Evolutionary conservation across 306 rosid genomes (phyloP).

Genomic region (Cicer yamashitae): DNA sequence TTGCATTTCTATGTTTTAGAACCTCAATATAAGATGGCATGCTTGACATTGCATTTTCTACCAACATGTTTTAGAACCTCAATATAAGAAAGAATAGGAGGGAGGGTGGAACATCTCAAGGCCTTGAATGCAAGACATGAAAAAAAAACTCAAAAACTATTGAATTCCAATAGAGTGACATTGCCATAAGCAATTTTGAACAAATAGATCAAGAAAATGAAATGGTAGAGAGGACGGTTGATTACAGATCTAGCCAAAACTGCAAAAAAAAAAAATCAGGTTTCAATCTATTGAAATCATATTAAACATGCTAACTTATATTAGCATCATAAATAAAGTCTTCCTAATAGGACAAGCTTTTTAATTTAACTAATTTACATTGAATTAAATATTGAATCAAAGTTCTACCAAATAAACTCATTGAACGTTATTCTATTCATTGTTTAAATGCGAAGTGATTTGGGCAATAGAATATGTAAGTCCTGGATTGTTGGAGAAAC

Average conservation of each 20-base stretch:
- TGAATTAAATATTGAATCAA: conserved; percentile 30
- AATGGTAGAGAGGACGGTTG: conserved; percentile 26
- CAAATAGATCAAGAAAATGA: conserved; percentile 19
- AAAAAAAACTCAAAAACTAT: conserved; percentile 15
- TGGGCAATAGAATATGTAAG: conserved; percentile 17
- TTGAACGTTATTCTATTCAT: background rate
- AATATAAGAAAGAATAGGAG: conserved; percentile 18
- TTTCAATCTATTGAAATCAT: background rate
- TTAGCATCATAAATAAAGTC: conserved; percentile 14
- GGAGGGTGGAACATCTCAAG: conserved; percentile 12
- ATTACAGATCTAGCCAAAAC: background rate
- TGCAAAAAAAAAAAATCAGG: background rate
- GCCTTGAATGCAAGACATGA: conserved; percentile 28
- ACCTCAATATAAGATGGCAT: background rate
- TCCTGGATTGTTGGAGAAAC: conserved; percentile 20
- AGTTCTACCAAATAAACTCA: conserved; percentile 25
- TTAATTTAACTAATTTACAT: conserved; percentile 15
- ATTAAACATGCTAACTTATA: conserved; percentile 15
- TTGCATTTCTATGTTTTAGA: conserved; percentile 21
- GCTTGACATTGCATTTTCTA: conserved; percentile 7
- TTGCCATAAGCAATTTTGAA: conserved; percentile 25
- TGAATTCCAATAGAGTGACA: conserved; percentile 23
- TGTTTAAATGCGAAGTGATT: conserved; percentile 16
- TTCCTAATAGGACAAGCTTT: conserved; percentile 9
- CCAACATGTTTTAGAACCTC: conserved; percentile 22